phyloP scores from a whole-genome alignment of 2,329 filamentous ascomycete species.

The Trichoderma koningiopsis region DNA sequence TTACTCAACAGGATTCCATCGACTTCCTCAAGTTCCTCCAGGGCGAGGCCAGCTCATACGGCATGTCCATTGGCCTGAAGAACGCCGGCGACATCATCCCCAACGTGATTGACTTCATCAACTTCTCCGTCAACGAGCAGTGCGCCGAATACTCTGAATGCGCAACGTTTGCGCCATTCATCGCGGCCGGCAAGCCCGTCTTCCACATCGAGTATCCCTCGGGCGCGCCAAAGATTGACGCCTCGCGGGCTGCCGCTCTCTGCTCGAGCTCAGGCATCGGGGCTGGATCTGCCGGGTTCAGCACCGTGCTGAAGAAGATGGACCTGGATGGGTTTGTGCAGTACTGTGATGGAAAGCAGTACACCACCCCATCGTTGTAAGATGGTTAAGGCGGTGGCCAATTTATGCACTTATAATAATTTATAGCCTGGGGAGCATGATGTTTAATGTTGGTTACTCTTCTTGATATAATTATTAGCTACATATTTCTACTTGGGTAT shows the following conservation, averaged over 20 bases:
- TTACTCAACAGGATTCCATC: conserved; percentile 60
- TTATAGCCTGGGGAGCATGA: too few species aligned
- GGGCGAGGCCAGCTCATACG: conserved; percentile 52
- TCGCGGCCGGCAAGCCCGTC: conserved; percentile 64
- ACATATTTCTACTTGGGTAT: neutral
- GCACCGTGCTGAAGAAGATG: conserved; percentile 67
- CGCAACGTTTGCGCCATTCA: conserved; percentile 58
- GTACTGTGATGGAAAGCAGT: conserved; percentile 50
- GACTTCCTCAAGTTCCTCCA: conserved; percentile 64
- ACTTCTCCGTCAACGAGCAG: conserved; percentile 72
- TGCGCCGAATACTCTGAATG: conserved; percentile 65
- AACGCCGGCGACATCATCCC: conserved; percentile 65
- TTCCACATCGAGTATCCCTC: conserved; percentile 74
- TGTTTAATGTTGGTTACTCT: neutral
- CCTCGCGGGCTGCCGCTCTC: conserved; percentile 40
- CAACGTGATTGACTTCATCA: conserved; percentile 50
- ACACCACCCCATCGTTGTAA: conserved; percentile 29
- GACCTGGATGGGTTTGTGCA: conserved; percentile 64
- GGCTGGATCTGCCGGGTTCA: conserved; percentile 54
- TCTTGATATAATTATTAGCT: neutral
- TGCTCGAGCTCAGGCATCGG: conserved; percentile 47
- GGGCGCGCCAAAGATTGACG: conserved; percentile 44
- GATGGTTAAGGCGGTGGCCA: neutral
- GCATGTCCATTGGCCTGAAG: conserved; percentile 67
- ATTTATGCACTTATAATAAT: too few species aligned